Conservation (phyloP, 768 basidiomycete genomes). For the Pholiota conissans region DNA sequence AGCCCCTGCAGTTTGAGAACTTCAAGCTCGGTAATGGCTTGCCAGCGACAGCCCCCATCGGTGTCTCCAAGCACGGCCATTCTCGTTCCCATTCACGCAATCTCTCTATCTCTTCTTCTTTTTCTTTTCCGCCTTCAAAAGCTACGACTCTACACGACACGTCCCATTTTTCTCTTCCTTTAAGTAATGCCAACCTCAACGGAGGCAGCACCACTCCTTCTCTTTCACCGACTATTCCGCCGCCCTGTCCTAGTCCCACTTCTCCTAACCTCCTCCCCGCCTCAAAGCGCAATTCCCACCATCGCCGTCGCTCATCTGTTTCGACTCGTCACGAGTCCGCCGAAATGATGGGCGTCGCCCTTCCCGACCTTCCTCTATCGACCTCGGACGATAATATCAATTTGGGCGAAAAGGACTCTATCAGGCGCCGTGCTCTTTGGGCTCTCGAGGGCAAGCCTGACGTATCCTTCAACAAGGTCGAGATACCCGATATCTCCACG, state of each 20-base stretch:
- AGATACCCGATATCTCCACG: constrained; percentile 77
- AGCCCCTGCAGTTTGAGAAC: constrained; percentile 57
- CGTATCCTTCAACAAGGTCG: constrained; percentile 69
- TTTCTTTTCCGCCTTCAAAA: constrained; percentile 32
- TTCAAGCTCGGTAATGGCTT: constrained; percentile 66
- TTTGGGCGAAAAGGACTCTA: constrained; percentile 72
- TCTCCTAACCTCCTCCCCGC: constrained; percentile 29
- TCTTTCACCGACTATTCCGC: constrained; percentile 10
- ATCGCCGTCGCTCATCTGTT: constrained; percentile 82
- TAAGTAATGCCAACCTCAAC: constrained; percentile 1
- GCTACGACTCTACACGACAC: constrained; percentile 36
- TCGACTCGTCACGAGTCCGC: constrained; percentile 89
- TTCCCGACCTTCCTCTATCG: constrained; percentile 64
- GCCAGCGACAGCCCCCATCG: constrained; percentile 34
- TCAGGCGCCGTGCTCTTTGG: constrained; percentile 80
- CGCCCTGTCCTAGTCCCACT: constrained; percentile 8
- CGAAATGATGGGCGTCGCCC: constrained; percentile 83
- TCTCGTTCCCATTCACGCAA: constrained; percentile 75
- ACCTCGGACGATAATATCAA: constrained; percentile 68
- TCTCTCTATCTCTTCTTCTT: constrained; percentile 48
- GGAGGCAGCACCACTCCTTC: constrained; percentile 22
- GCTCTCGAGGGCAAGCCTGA: constrained; percentile 86
- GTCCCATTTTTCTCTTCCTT: constrained; percentile 22
- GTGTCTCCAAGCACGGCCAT: constrained; percentile 47
- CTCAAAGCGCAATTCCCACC: constrained; percentile 75